Conservation (phyloP, 257 asterid species). For the Penstemon newberryi region DNA sequence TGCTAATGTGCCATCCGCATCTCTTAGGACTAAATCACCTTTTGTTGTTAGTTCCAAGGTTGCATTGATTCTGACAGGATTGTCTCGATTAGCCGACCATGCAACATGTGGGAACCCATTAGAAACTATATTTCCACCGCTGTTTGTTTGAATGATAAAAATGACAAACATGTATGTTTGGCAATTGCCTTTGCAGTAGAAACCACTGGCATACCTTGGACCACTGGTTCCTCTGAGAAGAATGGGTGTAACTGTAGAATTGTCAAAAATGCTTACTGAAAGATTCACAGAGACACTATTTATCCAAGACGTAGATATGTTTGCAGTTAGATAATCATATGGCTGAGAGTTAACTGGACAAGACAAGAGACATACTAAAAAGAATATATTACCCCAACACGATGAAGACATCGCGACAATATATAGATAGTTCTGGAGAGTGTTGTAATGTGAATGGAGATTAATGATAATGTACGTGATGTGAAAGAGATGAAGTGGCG, state of each 20-base stretch:
- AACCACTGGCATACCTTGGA: slow-evolving; percentile 48
- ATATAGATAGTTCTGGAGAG: no score
- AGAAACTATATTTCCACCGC: slow-evolving; percentile 15
- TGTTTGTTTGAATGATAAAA: not conserved
- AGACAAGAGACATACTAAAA: no score
- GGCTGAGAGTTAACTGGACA: slow-evolving; percentile 31
- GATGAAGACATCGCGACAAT: no score
- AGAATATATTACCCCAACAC: no score
- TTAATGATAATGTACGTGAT: no score
- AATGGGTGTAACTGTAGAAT: slow-evolving; percentile 37
- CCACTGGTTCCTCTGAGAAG: slow-evolving; percentile 44
- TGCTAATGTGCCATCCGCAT: slow-evolving; percentile 38
- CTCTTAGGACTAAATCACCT: slow-evolving; percentile 34
- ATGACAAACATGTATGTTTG: slow-evolving; percentile 38
- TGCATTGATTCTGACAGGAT: slow-evolving; percentile 39
- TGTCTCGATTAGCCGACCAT: no score
- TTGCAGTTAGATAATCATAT: slow-evolving; percentile 47
- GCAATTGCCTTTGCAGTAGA: slow-evolving; percentile 46
- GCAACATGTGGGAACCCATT: slow-evolving; percentile 42
- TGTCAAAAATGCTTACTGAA: slow-evolving; percentile 33
- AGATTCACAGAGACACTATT: slow-evolving; percentile 38
- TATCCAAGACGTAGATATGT: slow-evolving; percentile 46
- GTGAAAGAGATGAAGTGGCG: no score
- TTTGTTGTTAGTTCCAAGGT: slow-evolving; percentile 28
- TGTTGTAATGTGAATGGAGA: no score